A percentile compares a stretch with the other conserved stretches of the same genome.
Conservation (phyloP, 1,284 basidiomycete genomes). For the Hemileia vastatrix region DNA sequence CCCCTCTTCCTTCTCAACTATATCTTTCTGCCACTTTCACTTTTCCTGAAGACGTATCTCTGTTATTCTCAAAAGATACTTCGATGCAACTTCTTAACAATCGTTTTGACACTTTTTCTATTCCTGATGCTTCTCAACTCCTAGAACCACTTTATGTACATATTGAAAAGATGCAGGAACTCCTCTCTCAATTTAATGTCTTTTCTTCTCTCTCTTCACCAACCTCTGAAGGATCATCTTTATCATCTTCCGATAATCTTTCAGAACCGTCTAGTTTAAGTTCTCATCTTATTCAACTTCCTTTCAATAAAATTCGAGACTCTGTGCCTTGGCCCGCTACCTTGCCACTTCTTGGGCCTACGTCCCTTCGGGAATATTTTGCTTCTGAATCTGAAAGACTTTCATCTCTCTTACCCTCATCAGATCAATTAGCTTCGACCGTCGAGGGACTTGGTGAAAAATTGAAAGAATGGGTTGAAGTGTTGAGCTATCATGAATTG, state of each 20-base stretch:
- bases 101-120: no score
- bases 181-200: slow-evolving; percentile 5
- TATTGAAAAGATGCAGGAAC: slow-evolving; percentile 2
- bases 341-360: neutral
- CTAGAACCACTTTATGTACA: neutral
- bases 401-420: slow-evolving; percentile 12
- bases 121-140: slow-evolving; percentile 8
- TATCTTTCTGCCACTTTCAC: no score
- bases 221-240: neutral
- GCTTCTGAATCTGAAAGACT: slow-evolving; percentile 10
- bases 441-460: slow-evolving; percentile 25
- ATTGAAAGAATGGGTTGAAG: slow-evolving; percentile 21
- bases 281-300: neutral
- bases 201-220: neutral
- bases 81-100: no score
- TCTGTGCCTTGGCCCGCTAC: neutral
- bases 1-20: no score
- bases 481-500: slow-evolving; percentile 28
- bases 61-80: no score
- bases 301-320: neutral
- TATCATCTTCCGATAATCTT: neutral
- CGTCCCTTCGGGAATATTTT: slow-evolving; percentile 10
- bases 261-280: neutral
- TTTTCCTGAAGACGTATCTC: no score
- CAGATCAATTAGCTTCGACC: slow-evolving; percentile 3